Conservation (phyloP, 371 early-diverging fungal species). For the Mucor velutinosus region DNA sequence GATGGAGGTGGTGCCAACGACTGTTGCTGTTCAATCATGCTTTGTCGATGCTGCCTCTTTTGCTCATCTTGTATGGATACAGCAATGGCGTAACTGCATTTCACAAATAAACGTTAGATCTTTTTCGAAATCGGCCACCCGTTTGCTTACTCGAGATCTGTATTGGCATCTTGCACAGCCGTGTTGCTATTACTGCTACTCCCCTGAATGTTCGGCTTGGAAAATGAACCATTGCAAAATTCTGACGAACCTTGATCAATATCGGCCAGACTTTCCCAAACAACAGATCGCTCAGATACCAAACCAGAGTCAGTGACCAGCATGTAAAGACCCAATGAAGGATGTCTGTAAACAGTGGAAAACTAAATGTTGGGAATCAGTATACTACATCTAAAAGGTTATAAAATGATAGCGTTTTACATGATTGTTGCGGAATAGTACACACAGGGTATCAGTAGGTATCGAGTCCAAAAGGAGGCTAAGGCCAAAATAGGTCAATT, state of each 20-base stretch:
- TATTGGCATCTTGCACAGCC: constrained; percentile 32
- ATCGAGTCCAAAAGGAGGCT: constrained; percentile 62
- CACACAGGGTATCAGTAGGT: constrained; percentile 64
- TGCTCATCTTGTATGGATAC: constrained; percentile 17
- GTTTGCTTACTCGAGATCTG: constrained; percentile 34
- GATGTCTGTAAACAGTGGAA: constrained; percentile 77
- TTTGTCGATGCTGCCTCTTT: not conserved
- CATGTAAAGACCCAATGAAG: constrained; percentile 64
- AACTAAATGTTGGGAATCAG: constrained; percentile 49
- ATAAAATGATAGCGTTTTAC: constrained; percentile 34
- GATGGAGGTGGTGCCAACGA: not conserved
- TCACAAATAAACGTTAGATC: not conserved
- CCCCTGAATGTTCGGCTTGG: constrained; percentile 31
- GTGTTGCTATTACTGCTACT: not conserved
- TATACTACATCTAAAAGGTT: not conserved
- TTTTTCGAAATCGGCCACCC: not conserved
- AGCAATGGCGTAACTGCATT: constrained; percentile 20
- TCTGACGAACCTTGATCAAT: constrained; percentile 68
- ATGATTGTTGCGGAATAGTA: constrained; percentile 94
- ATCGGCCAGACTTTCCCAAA: constrained; percentile 80
- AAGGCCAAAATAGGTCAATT: constrained; percentile 84
- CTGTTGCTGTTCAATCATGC: not conserved
- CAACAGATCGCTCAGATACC: constrained; percentile 60
- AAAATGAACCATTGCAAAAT: constrained; percentile 68
- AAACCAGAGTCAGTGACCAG: constrained; percentile 89